These are phyloP conservation scores for Curvularia lunata DNA, from an alignment of 2,329 filamentous ascomycete species.

Conservation along the genomic window DNA sequence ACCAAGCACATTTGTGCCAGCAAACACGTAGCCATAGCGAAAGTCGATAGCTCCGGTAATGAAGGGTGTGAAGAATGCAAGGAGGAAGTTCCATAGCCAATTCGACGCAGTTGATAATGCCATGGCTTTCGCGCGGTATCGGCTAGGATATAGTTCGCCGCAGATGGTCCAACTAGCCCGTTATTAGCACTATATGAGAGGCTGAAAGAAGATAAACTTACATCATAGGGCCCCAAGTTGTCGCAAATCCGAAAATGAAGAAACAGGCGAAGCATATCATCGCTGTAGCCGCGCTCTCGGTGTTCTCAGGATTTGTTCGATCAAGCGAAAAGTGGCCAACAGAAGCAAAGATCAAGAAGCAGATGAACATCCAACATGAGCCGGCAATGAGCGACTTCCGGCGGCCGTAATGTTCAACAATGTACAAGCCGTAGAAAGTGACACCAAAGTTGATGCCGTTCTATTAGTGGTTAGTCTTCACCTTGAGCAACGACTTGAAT, in stretches of 20 bases:
- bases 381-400: slow-evolving; percentile 54
- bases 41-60: slow-evolving; percentile 74
- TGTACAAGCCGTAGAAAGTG: slow-evolving; percentile 54
- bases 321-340: slow-evolving; percentile 54
- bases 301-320: slow-evolving; percentile 36
- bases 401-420: slow-evolving; percentile 55
- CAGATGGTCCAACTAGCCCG: slow-evolving; percentile 65
- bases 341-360: slow-evolving; percentile 62
- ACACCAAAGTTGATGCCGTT: slow-evolving; percentile 55
- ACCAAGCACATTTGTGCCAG: slow-evolving; percentile 67
- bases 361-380: slow-evolving; percentile 58
- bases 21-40: slow-evolving; percentile 77
- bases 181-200: slow-evolving; percentile 43
- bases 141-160: slow-evolving; percentile 68
- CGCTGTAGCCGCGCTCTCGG: slow-evolving; percentile 52
- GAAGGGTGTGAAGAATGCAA: slow-evolving; percentile 76
- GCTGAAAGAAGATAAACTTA: not conserved
- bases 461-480: slow-evolving; percentile 14
- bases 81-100: slow-evolving; percentile 52
- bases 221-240: slow-evolving; percentile 71
- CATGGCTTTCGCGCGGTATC: slow-evolving; percentile 55
- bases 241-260: slow-evolving; percentile 70
- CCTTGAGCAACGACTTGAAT: not conserved
- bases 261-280: slow-evolving; percentile 73
- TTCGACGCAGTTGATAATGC: slow-evolving; percentile 52